phyloP scores from a whole-genome alignment of 129 eudicot genomes.

The Silybum marianum region DNA sequence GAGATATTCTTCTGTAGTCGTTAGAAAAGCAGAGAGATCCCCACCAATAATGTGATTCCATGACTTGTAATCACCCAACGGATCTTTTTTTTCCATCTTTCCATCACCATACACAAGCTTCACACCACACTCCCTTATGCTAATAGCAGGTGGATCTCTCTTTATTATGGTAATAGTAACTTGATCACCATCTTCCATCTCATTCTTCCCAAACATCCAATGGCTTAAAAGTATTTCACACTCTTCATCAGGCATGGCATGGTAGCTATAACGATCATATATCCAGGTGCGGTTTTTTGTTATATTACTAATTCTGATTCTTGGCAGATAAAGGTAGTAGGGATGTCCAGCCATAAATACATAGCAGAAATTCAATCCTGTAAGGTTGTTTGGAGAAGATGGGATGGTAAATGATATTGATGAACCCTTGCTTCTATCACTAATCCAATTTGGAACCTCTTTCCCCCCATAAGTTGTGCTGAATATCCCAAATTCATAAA shows the following conservation, averaged over 20 bases:
- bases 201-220: slow-evolving; percentile 28
- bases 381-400: slow-evolving; percentile 4
- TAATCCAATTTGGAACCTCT: slow-evolving; percentile 6
- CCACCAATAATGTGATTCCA: slow-evolving; percentile 18
- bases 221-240: background rate
- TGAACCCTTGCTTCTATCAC: background rate
- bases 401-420: slow-evolving; percentile 23
- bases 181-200: slow-evolving; percentile 17
- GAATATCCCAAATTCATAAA: slow-evolving; percentile 20
- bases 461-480: slow-evolving; percentile 17
- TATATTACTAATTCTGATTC: background rate
- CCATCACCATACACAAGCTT: background rate
- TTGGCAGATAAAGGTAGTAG: background rate
- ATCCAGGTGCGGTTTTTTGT: slow-evolving; percentile 8
- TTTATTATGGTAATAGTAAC: background rate
- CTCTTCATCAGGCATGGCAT: background rate
- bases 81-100: background rate
- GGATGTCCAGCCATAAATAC: background rate
- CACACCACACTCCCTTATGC: background rate
- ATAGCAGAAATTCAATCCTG: slow-evolving; percentile 17
- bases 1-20: background rate
- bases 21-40: slow-evolving; percentile 1
- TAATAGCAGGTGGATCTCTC: too few species aligned
- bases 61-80: slow-evolving; percentile 22
- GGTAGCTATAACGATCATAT: background rate